Percentiles rank a stretch among this genome's conserved stretches.
Evolutionary conservation across 129 eudicot species (phyloP).

Genomic region (Mikania micrantha): DNA sequence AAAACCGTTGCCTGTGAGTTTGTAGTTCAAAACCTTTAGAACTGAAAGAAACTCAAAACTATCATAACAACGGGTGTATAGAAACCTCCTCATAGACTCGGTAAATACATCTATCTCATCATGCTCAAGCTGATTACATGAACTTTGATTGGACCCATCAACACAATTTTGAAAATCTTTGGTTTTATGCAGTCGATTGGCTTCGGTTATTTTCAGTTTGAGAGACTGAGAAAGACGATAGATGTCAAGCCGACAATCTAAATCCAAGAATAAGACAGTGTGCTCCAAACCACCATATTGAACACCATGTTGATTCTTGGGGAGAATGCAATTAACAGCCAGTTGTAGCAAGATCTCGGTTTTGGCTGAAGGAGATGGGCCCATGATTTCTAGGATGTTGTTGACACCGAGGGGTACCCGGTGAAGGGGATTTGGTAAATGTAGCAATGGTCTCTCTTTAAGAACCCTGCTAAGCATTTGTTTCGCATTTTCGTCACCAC

Average conservation of each 20-base stretch:
- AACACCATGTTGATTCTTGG: conserved; percentile 70
- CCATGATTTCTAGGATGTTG: conserved; percentile 67
- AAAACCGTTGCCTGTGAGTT: conserved; percentile 36
- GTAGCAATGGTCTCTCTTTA: conserved; percentile 41
- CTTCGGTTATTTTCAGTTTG: conserved; percentile 32
- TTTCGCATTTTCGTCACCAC: conserved; percentile 56
- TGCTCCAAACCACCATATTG: conserved; percentile 69
- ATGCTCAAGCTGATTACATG: conserved; percentile 19
- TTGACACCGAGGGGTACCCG: conserved; percentile 65
- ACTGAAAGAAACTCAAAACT: conserved; percentile 81
- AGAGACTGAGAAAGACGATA: conserved; percentile 46
- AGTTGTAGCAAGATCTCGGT: conserved; percentile 69
- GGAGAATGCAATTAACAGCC: conserved; percentile 62
- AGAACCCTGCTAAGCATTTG: conserved; percentile 46
- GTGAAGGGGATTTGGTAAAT: conserved; percentile 64
- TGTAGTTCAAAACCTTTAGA: conserved; percentile 60
- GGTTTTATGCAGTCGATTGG: conserved; percentile 21
- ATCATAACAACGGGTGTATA: conserved; percentile 66
- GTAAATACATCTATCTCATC: conserved; percentile 42
- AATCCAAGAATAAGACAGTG: conserved; percentile 59
- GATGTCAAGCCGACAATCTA: conserved; percentile 86
- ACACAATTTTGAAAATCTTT: conserved; percentile 1
- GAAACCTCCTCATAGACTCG: conserved; percentile 63
- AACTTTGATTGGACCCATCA: background rate
- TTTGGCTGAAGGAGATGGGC: conserved; percentile 88